Percentiles rank a stretch among this genome's conserved stretches.
These are phyloP conservation scores for Gastrolobium bilobum DNA, from an alignment of 306 rosid genomes.

Conservation along the genomic window DNA sequence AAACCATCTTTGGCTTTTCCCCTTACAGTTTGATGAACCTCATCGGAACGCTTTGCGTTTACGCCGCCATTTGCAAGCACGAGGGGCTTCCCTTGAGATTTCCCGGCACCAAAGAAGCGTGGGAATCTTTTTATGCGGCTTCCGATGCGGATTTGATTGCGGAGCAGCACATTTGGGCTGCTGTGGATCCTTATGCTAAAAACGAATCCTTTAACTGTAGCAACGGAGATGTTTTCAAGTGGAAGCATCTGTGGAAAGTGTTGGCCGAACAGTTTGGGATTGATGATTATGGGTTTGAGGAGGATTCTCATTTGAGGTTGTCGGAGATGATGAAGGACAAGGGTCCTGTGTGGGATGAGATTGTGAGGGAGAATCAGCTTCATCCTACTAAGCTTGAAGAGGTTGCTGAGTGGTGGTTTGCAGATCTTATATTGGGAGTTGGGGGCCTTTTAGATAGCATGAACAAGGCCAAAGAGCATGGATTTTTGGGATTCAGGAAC, in stretches of 20 bases:
- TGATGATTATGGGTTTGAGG: conserved; percentile 71
- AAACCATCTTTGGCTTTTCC: conserved; percentile 67
- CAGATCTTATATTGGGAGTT: conserved; percentile 32
- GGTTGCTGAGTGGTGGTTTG: conserved; percentile 72
- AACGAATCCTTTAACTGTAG: conserved; percentile 72
- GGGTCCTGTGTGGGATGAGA: conserved; percentile 71
- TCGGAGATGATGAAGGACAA: conserved; percentile 66
- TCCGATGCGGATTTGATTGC: conserved; percentile 84
- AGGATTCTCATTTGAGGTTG: conserved; percentile 50
- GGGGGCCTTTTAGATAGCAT: conserved; percentile 45
- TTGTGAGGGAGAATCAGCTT: conserved; percentile 66
- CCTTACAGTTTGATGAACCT: conserved; percentile 78
- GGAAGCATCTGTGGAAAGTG: conserved; percentile 79
- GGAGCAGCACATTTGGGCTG: conserved; percentile 86
- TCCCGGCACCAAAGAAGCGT: conserved; percentile 63
- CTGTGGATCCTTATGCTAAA: conserved; percentile 73
- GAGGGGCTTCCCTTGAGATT: conserved; percentile 65
- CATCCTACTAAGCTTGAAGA: conserved; percentile 57
- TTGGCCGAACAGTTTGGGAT: conserved; percentile 76
- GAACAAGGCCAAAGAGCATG: conserved; percentile 79
- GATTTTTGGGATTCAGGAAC: conserved; percentile 77
- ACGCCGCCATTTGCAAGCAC: conserved; percentile 81
- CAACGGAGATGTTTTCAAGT: conserved; percentile 72
- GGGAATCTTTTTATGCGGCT: conserved; percentile 58
- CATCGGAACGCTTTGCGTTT: conserved; percentile 61